These are phyloP conservation scores for Trichocomaceae sp. DNA, from an alignment of 2,329 filamentous ascomycete genomes.

Conservation along the genomic window DNA sequence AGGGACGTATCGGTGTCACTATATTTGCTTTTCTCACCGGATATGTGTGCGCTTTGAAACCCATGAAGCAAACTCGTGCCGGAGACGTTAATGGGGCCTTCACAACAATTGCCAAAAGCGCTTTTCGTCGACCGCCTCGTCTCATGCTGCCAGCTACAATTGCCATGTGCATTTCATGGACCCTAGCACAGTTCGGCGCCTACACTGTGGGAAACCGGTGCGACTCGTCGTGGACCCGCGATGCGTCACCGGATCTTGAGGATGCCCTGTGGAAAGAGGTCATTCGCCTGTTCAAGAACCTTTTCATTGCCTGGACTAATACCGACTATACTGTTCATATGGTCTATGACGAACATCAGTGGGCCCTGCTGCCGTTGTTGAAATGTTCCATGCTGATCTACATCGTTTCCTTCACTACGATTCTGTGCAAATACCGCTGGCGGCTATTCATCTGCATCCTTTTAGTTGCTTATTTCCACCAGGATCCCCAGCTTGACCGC, in stretches of 20 bases:
- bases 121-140: slow-evolving; percentile 48
- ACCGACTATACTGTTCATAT: slow-evolving; percentile 47
- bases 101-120: slow-evolving; percentile 46
- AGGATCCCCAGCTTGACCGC: slow-evolving; percentile 29
- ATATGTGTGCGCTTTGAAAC: slow-evolving; percentile 52
- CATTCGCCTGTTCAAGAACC: slow-evolving; percentile 39
- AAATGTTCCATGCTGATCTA: slow-evolving; percentile 48
- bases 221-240: slow-evolving; percentile 48
- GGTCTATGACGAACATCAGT: slow-evolving; percentile 50
- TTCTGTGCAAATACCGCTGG: slow-evolving; percentile 43
- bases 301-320: slow-evolving; percentile 44
- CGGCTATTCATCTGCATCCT: slow-evolving; percentile 41
- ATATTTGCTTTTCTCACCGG: slow-evolving; percentile 53
- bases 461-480: slow-evolving; percentile 46
- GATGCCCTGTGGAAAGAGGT: slow-evolving; percentile 43
- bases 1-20: slow-evolving; percentile 50
- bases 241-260: slow-evolving; percentile 42
- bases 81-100: slow-evolving; percentile 42
- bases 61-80: slow-evolving; percentile 45
- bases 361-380: slow-evolving; percentile 47
- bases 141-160: slow-evolving; percentile 49
- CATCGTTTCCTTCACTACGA: slow-evolving; percentile 40
- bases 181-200: slow-evolving; percentile 43
- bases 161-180: slow-evolving; percentile 46
- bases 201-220: slow-evolving; percentile 44